phyloP scores from a whole-genome alignment of 2,329 filamentous ascomycete genomes.

The Colletotrichum sp. region DNA sequence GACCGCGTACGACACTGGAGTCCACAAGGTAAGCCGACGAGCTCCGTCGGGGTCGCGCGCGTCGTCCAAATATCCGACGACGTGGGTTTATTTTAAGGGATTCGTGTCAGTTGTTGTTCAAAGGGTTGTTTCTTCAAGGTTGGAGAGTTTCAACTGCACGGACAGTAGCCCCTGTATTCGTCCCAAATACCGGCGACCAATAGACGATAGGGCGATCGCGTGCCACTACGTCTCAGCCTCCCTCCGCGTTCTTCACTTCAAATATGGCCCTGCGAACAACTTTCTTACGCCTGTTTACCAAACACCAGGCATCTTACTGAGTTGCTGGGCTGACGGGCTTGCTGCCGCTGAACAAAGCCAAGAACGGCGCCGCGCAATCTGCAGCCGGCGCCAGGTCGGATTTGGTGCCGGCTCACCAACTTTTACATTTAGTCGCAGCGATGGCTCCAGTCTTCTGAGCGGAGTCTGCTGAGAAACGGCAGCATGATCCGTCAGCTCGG shows the following conservation, averaged over 20 bases:
- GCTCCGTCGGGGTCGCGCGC: not conserved
- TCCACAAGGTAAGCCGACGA: not conserved
- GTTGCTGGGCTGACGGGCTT: not conserved
- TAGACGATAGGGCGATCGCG: slow-evolving; percentile 3
- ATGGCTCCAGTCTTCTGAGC: slow-evolving; percentile 1
- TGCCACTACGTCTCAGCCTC: slow-evolving; percentile 9
- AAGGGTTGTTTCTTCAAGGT: slow-evolving; percentile 12
- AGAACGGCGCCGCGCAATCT: not conserved
- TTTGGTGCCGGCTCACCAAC: not conserved
- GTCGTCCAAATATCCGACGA: not conserved
- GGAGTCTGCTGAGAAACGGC: slow-evolving; percentile 9
- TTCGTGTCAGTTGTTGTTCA: not conserved
- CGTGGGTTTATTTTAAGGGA: not conserved
- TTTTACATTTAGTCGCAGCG: not conserved
- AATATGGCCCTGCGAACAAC: not conserved
- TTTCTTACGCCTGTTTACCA: not conserved
- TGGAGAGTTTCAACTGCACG: slow-evolving; percentile 13
- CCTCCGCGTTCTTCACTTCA: not conserved
- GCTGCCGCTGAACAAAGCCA: not conserved
- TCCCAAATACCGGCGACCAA: slow-evolving; percentile 10
- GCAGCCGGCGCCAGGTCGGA: not conserved
- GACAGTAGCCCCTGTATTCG: slow-evolving; percentile 17
- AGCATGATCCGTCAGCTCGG: slow-evolving; percentile 1
- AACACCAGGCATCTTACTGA: not conserved
- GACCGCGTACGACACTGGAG: not conserved